phyloP scores from a whole-genome alignment of 2,329 filamentous ascomycete species.

The Fusarium pseudoanthophilum region DNA sequence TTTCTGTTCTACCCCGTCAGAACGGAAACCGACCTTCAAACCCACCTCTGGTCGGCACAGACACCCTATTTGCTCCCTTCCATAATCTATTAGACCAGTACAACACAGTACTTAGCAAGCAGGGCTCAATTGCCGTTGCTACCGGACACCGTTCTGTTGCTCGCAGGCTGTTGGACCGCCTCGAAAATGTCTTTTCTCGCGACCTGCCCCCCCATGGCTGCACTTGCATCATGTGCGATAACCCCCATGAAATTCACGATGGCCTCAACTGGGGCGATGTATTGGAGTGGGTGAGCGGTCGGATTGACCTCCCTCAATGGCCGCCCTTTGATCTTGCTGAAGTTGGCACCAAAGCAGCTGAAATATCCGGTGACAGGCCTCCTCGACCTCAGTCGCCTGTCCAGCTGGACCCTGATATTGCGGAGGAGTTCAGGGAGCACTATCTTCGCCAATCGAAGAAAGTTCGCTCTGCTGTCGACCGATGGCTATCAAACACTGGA shows the following conservation, averaged over 20 bases:
- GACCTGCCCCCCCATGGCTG: conserved; percentile 91
- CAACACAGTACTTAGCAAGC: conserved; percentile 79
- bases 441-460: conserved; percentile 93
- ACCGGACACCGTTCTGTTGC: conserved; percentile 97
- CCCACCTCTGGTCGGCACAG: conserved; percentile 72
- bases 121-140: conserved; percentile 91
- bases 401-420: conserved; percentile 91
- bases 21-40: conserved; percentile 69
- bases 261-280: conserved; percentile 97
- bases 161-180: conserved; percentile 83
- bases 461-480: conserved; percentile 89
- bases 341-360: conserved; percentile 69
- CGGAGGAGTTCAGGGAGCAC: conserved; percentile 91
- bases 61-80: conserved; percentile 83
- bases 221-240: conserved; percentile 83
- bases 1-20: conserved; percentile 70
- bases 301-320: conserved; percentile 87
- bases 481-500: conserved; percentile 85
- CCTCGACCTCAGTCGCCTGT: conserved; percentile 69
- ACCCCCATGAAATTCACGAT: conserved; percentile 67
- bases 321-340: conserved; percentile 83
- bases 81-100: conserved; percentile 89
- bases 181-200: conserved; percentile 93
- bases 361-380: conserved; percentile 68
- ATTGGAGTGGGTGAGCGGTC: conserved; percentile 89